Conservation (phyloP, 139 green algal species). For the Astrephomene gubernaculifera region DNA sequence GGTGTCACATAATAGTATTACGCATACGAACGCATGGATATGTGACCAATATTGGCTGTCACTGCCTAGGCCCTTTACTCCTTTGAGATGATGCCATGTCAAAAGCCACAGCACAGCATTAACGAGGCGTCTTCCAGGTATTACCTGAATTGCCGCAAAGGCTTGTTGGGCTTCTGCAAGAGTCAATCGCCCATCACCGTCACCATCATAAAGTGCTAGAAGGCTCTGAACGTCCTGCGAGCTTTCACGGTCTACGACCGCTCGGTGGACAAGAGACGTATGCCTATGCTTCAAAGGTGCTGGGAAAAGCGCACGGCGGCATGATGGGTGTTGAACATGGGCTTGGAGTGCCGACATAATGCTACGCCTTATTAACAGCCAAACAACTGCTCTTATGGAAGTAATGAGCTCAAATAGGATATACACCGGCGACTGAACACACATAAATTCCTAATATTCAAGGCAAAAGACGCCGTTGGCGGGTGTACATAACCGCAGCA, state of each 20-base stretch:
- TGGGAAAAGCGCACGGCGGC: background rate
- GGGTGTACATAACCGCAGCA: too few relatives aligned
- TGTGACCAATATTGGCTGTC: background rate
- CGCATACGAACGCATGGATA: background rate
- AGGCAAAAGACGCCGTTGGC: too few relatives aligned
- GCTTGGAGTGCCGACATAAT: too few relatives aligned
- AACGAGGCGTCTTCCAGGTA: background rate
- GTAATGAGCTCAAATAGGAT: too few relatives aligned
- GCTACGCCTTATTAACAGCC: too few relatives aligned
- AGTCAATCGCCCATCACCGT: constrained; percentile 39
- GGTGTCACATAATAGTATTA: background rate
- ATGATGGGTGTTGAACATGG: background rate
- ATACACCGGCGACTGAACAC: too few relatives aligned
- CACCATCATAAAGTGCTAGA: constrained; percentile 7
- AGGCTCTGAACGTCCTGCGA: background rate
- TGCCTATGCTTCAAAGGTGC: background rate
- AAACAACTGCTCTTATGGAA: too few relatives aligned
- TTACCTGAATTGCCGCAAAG: constrained; percentile 1
- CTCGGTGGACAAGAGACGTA: background rate
- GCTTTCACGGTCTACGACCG: background rate
- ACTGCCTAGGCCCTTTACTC: too few relatives aligned
- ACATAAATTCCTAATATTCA: too few relatives aligned
- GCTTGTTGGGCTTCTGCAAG: background rate
- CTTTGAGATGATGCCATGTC: too few relatives aligned
- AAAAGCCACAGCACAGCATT: background rate